These are phyloP conservation scores for Coelastrella sp. DNA, from an alignment of 139 green algal species.

Conservation along the genomic window DNA sequence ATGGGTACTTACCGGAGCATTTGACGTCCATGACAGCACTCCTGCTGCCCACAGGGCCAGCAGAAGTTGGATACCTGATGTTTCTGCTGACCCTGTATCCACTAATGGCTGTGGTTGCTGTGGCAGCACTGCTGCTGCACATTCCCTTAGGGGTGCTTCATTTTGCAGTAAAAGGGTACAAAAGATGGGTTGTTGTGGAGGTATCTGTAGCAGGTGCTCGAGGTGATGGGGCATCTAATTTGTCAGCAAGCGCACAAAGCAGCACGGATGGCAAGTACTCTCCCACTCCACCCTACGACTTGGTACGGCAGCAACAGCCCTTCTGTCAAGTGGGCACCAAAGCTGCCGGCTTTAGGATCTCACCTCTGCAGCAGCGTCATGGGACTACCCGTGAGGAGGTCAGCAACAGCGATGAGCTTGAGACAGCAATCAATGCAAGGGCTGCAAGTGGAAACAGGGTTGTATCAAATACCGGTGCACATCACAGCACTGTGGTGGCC, in stretches of 20 bases:
- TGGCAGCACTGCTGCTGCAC: slow-evolving; percentile 35
- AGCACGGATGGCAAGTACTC: not conserved
- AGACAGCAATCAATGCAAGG: too few relatives aligned
- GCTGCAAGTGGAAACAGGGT: too few relatives aligned
- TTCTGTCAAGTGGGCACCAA: not conserved
- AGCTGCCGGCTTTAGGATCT: not conserved
- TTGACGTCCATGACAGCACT: not conserved
- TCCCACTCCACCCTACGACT: not conserved
- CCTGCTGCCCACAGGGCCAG: slow-evolving; percentile 17
- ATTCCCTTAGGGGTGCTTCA: not conserved
- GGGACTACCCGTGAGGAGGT: too few relatives aligned
- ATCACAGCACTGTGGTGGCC: not conserved
- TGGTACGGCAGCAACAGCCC: not conserved
- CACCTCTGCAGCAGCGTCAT: too few relatives aligned
- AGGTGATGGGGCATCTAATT: not conserved
- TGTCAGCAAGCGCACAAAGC: not conserved
- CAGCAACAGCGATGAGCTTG: too few relatives aligned
- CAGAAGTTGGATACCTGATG: slow-evolving; percentile 12
- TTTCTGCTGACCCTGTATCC: slow-evolving; percentile 19
- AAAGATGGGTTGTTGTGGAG: not conserved
- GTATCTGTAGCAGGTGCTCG: too few relatives aligned
- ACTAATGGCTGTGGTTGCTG: not conserved
- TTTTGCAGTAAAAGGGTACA: not conserved
- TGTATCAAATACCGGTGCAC: too few relatives aligned
- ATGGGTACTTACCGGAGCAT: slow-evolving; percentile 14